Conservation (phyloP, 257 asterid genomes). For the Plantago major region DNA sequence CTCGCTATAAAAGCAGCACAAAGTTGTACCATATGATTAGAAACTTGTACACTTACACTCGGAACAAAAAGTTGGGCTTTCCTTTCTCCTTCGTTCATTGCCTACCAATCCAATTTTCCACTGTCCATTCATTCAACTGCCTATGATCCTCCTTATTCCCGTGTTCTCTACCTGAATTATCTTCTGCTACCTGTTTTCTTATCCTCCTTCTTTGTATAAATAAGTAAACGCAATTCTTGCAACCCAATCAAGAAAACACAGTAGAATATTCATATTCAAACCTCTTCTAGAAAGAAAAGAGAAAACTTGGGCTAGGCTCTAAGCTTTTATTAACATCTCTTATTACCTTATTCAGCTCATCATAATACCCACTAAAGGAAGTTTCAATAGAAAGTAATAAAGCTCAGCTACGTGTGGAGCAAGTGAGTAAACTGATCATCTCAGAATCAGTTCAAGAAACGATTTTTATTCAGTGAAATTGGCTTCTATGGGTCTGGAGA, state of each 20-base stretch:
- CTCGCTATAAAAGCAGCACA: not conserved
- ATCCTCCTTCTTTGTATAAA: not conserved
- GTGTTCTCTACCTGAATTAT: conserved; percentile 29
- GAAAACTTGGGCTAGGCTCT: no score
- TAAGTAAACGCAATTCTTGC: not conserved
- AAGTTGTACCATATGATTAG: not conserved
- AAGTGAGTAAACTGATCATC: no score
- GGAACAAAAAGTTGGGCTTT: conserved; percentile 1
- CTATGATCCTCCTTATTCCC: conserved; percentile 18
- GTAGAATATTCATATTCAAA: no score
- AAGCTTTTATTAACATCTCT: no score
- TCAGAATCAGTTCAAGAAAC: conserved; percentile 1
- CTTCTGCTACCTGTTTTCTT: conserved; percentile 24
- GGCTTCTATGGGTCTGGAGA: conserved; percentile 28
- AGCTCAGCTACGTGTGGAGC: no score
- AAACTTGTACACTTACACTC: not conserved
- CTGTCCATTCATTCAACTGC: no score
- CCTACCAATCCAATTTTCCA: no score
- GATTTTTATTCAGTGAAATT: conserved; percentile 5
- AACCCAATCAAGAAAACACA: not conserved
- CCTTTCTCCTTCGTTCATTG: conserved; percentile 6
- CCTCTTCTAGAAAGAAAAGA: no score
- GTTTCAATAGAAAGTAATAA: no score
- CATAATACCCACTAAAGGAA: no score
- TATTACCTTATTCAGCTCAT: no score